Evolutionary conservation across 257 asterid species (phyloP).

Genomic region (Capsicum rhomboideum): DNA sequence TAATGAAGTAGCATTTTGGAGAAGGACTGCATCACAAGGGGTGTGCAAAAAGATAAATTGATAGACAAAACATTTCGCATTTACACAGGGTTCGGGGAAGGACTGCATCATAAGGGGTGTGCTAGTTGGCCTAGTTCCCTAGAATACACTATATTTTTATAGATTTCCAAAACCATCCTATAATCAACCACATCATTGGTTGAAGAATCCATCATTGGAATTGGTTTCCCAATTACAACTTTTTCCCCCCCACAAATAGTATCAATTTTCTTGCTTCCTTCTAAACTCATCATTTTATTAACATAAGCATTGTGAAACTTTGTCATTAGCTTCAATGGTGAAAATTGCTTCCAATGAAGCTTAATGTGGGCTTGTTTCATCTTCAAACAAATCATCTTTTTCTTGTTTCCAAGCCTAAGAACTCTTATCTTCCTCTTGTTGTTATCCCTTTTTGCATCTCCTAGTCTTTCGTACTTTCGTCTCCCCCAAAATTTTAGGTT

Average conservation of each 20-base stretch:
- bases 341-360: background rate
- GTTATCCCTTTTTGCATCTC: background rate
- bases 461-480: constrained; percentile 12
- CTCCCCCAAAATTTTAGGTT: constrained; percentile 12
- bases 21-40: too few species aligned
- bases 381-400: background rate
- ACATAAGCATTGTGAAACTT: constrained; percentile 17
- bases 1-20: background rate
- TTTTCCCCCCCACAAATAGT: background rate
- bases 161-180: constrained; percentile 11
- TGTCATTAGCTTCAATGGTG: constrained; percentile 8
- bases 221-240: background rate
- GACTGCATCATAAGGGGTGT: background rate
- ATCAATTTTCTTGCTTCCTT: constrained; percentile 2
- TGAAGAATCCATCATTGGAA: constrained; percentile 11
- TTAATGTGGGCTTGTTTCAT: background rate
- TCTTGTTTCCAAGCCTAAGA: constrained; percentile 2
- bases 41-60: too few species aligned
- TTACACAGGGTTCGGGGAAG: background rate
- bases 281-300: constrained; percentile 16
- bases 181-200: constrained; percentile 18
- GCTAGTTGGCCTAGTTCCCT: background rate
- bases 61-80: too few species aligned
- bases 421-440: constrained; percentile 9
- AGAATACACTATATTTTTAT: constrained; percentile 6